Conservation (phyloP, 2,329 filamentous ascomycete genomes). For the Purpureocillium lavendulum region DNA sequence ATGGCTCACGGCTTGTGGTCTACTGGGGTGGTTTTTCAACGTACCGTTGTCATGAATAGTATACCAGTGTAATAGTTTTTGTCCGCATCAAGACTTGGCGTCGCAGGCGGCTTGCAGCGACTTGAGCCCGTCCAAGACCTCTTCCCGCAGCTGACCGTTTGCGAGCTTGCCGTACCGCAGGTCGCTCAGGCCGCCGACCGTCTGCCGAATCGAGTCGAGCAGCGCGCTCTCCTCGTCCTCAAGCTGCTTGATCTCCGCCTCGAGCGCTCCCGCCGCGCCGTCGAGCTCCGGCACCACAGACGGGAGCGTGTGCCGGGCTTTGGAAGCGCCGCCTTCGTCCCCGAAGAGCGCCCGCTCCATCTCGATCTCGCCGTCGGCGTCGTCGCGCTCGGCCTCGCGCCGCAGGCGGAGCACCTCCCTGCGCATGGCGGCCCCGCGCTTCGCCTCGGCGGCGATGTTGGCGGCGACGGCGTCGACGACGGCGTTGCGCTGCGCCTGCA, state of each 20-base stretch:
- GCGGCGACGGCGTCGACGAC: constrained; percentile 58
- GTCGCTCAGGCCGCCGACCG: constrained; percentile 69
- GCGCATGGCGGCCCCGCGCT: constrained; percentile 48
- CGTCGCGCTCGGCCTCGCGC: constrained; percentile 43
- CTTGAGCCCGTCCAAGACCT: constrained; percentile 59
- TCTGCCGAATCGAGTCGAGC: constrained; percentile 53
- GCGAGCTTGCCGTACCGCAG: constrained; percentile 71
- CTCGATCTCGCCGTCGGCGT: constrained; percentile 54
- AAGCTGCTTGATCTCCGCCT: constrained; percentile 58
- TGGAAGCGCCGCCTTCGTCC: constrained; percentile 31
- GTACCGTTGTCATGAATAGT: not conserved
- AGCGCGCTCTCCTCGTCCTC: constrained; percentile 56
- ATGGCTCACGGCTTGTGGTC: not conserved
- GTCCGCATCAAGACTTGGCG: constrained; percentile 21
- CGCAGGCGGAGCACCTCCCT: constrained; percentile 47
- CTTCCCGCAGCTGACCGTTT: constrained; percentile 53
- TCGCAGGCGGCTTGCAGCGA: constrained; percentile 51
- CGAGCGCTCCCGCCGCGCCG: constrained; percentile 53
- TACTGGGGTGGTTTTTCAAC: not conserved
- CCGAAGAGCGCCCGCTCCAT: constrained; percentile 57
- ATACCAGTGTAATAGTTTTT: not conserved
- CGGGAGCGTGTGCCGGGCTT: constrained; percentile 49
- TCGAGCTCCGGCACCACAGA: constrained; percentile 64
- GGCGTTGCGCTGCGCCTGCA: constrained; percentile 65
- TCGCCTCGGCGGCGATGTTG: constrained; percentile 58